Percentiles rank a stretch among this genome's conserved stretches.
These are phyloP conservation scores for Croton laevigatus DNA, from an alignment of 441 rosid species.

Conservation along the genomic window DNA sequence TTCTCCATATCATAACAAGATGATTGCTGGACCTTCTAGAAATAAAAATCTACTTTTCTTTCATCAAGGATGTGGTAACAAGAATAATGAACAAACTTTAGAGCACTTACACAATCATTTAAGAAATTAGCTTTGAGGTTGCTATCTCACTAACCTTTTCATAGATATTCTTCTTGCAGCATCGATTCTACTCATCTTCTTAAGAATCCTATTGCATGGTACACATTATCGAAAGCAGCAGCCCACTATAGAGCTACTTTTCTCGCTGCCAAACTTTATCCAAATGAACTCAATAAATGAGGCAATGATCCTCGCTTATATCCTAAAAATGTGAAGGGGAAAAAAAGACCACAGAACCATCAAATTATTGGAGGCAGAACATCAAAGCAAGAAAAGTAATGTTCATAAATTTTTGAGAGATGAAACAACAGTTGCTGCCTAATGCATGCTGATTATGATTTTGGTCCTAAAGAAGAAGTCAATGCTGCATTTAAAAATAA, in stretches of 20 bases:
- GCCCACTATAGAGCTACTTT: constrained; percentile 28
- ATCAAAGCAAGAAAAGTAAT: constrained; percentile 14
- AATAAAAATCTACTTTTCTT: constrained; percentile 16
- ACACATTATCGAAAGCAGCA: constrained; percentile 27
- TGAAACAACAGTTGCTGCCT: constrained; percentile 15
- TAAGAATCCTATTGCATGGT: constrained; percentile 32
- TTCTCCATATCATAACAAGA: constrained; percentile 28
- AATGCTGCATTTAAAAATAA: not conserved
- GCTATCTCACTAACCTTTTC: constrained; percentile 35
- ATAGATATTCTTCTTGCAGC: constrained; percentile 41
- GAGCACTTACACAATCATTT: constrained; percentile 50
- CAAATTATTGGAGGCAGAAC: constrained; percentile 17
- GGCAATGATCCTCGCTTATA: constrained; percentile 26
- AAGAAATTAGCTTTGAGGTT: constrained; percentile 33
- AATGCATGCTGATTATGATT: not conserved
- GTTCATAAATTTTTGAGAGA: constrained; percentile 1
- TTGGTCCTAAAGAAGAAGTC: not conserved
- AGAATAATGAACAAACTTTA: constrained; percentile 38
- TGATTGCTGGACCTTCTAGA: constrained; percentile 22
- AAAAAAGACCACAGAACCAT: constrained; percentile 7
- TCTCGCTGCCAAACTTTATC: constrained; percentile 31
- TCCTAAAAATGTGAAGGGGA: constrained; percentile 19
- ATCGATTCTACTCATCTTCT: constrained; percentile 44
- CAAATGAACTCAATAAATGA: constrained; percentile 26
- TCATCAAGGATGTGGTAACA: constrained; percentile 25